Evolutionary conservation across 352 stramenopile species (phyloP), one percentile per base, ranked within the genome.

Genomic region (Phytophthora fragariaefolia): DNA sequence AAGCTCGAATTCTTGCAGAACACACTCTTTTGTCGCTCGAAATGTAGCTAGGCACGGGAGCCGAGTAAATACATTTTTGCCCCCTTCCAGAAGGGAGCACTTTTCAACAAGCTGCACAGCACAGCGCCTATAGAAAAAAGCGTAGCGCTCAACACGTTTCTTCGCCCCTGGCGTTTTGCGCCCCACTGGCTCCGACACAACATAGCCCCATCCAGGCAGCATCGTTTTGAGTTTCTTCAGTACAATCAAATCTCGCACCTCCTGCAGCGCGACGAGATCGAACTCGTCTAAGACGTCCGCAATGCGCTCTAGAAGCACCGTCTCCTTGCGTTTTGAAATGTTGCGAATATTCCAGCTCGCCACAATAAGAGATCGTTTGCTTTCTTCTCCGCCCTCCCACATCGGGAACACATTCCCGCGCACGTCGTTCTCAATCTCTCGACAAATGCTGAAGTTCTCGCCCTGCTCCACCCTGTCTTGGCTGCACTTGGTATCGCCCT

Each of bases 331-430:
- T 23, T 71, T 76, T 3, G 83, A 91, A 58, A 91, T 62, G 46
- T 91, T 89, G 69, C 81, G 80, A n/a, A 93, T 82, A 26, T 93
- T 93, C 81, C 80, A 91, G 54, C 81, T 89, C 0, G 78, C 85
- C 6, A 91, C 56, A 32, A 92, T 60, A 18, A 92, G 22, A 20
- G 66, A 63, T 23, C 24, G 58, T 20, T 65, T 56, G 12, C 28
- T 23, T 46, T 42, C 12, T 10, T 45, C n/a, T 49, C 12, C 27
- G 9, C 42, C 17, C 9, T 30, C 54, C 36, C 18, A 18, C 20
- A 10, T 70, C 13, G 57, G 52, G 20, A 87, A 74, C 3, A 87
- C 61, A 36, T 54, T 83, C 28, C 28, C 51, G 4, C 80, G 80
- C 13, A 90, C 66, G 24, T 72, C 51, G 20, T 32, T 32, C 24